These are phyloP conservation scores for Ramalina peruviana DNA, from an alignment of 495 filamentous ascomycete species.

Conservation along the genomic window DNA sequence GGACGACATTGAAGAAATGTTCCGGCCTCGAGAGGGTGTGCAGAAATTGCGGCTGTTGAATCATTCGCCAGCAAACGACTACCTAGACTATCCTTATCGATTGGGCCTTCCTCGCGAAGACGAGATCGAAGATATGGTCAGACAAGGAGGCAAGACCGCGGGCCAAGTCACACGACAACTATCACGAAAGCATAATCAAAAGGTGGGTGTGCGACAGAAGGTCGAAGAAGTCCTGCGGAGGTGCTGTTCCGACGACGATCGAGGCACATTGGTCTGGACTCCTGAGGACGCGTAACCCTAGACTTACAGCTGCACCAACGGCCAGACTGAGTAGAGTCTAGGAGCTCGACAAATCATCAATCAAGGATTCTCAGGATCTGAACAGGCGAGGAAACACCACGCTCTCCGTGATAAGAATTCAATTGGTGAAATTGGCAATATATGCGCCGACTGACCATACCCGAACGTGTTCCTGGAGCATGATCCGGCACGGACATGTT, in stretches of 20 bases:
- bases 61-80: constrained; percentile 29
- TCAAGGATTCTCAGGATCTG: too few species aligned
- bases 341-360: too few species aligned
- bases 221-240: constrained; percentile 43
- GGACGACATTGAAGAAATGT: constrained; percentile 43
- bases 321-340: too few species aligned
- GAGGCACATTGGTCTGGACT: constrained; percentile 16
- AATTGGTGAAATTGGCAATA: too few species aligned
- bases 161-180: constrained; percentile 36
- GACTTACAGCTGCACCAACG: too few species aligned
- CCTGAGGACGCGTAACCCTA: too few species aligned
- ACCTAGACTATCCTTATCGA: constrained; percentile 51
- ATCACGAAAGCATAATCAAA: constrained; percentile 26
- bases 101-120: constrained; percentile 62
- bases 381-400: too few species aligned
- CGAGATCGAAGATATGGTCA: constrained; percentile 47
- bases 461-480: too few species aligned
- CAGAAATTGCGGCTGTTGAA: constrained; percentile 38
- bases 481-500: too few species aligned
- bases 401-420: too few species aligned
- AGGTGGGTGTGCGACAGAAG: constrained; percentile 40
- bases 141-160: constrained; percentile 18
- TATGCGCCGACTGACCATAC: too few species aligned
- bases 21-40: constrained; percentile 34
- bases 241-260: constrained; percentile 26